Conservation (phyloP, 495 filamentous ascomycete genomes). For the Xeromyces bisporus region DNA sequence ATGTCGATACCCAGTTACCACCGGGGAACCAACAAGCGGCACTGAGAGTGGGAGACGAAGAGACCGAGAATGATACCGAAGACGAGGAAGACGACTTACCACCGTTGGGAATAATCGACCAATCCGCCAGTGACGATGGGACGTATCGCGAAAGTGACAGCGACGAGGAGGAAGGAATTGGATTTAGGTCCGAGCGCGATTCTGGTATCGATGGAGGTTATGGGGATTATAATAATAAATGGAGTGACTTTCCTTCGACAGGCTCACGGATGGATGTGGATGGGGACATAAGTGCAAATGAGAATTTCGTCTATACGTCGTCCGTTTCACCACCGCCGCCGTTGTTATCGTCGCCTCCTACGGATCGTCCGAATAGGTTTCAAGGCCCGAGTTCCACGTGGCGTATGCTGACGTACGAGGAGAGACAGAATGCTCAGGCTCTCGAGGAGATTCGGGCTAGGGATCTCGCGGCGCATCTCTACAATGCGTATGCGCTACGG, state of each 20-base stretch:
- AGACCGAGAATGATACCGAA: slow-evolving; percentile 10
- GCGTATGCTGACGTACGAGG: slow-evolving; percentile 37
- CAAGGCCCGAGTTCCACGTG: slow-evolving; percentile 41
- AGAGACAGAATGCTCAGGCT: slow-evolving; percentile 38
- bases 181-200: background rate
- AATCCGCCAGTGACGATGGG: background rate
- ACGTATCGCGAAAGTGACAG: slow-evolving; percentile 11
- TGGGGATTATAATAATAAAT: background rate
- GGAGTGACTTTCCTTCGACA: background rate
- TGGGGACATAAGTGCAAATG: background rate
- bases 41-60: slow-evolving; percentile 3
- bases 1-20: slow-evolving; percentile 6
- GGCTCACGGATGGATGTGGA: background rate
- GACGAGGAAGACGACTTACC: background rate
- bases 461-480: slow-evolving; percentile 61
- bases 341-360: slow-evolving; percentile 5
- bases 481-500: slow-evolving; percentile 51
- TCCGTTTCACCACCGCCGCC: background rate
- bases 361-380: slow-evolving; percentile 34
- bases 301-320: background rate
- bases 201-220: too few relatives aligned
- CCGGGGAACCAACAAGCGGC: slow-evolving; percentile 1
- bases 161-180: slow-evolving; percentile 5
- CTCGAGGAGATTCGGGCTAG: slow-evolving; percentile 37
- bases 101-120: background rate